phyloP scores from a whole-genome alignment of 2,329 filamentous ascomycete genomes.

The Fusarium ambrosium region DNA sequence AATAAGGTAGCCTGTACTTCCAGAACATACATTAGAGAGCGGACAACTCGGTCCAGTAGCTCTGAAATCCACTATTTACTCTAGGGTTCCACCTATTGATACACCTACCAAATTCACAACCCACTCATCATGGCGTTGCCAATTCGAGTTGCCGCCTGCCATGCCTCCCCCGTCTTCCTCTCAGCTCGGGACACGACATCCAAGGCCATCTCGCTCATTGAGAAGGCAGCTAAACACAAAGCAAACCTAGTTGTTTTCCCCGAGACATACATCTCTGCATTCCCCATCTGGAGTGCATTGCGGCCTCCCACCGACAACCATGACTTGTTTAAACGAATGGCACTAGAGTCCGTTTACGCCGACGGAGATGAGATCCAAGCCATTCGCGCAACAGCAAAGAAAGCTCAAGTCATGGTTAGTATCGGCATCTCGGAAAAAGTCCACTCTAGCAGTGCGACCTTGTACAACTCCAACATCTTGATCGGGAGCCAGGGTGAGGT shows the following conservation, averaged over 20 bases:
- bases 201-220: slow-evolving; percentile 58
- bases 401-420: slow-evolving; percentile 57
- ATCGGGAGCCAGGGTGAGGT: slow-evolving; percentile 60
- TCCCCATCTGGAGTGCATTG: slow-evolving; percentile 65
- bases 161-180: slow-evolving; percentile 44
- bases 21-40: not conserved
- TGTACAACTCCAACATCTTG: slow-evolving; percentile 67
- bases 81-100: not conserved
- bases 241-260: slow-evolving; percentile 68
- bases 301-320: slow-evolving; percentile 64
- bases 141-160: slow-evolving; percentile 19
- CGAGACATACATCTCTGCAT: slow-evolving; percentile 66
- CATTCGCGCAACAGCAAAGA: slow-evolving; percentile 56
- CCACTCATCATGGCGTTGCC: not conserved
- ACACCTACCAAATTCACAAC: not conserved
- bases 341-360: slow-evolving; percentile 58
- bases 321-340: slow-evolving; percentile 62
- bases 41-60: not conserved
- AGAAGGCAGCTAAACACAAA: slow-evolving; percentile 56
- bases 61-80: not conserved
- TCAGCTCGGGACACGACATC: slow-evolving; percentile 59
- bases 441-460: slow-evolving; percentile 57
- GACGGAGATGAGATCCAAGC: slow-evolving; percentile 61
- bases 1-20: not conserved
- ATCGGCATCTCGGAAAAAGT: slow-evolving; percentile 65